Evolutionary conservation across 75 land plant genomes (phyloP), one percentile per base, ranked within the genome.

Genomic region (Adiantum capillusveneris): DNA sequence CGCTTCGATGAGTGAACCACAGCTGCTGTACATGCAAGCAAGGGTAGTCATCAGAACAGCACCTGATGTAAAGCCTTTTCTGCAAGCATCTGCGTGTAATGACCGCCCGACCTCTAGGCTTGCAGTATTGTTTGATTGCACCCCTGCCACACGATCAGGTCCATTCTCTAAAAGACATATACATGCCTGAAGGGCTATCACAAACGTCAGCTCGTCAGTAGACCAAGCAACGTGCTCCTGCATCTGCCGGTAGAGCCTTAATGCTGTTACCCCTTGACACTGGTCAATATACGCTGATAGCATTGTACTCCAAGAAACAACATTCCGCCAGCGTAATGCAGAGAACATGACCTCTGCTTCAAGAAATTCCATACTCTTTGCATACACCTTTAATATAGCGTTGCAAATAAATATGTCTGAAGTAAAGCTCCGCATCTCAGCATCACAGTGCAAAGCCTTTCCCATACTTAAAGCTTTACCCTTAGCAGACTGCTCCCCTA

Each of bases 61-160:
- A 59, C 36, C 49, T 0, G 49, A 59, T 21, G 41, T 25, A 41
- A 37, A 59, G 28, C 80, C 76, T 50, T n/a, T 56, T 60, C 61
- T 68, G 29, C 45, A 3, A 37, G 55, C 50, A 63, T 64, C 34
- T 1, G 49, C 53, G 65, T 72, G 65, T 17, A 73, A 43, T 29
- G 31, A 21, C 50, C 64, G 54, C 20, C 73, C 79, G 17, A 46
- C 22, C 22, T 46, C 50, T n/a, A 18, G 14, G 22, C 6, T 18
- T 46, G 50, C 22, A 6, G 6, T 14, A 2, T 6, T 46, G 17
- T 34, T 34, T 34, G 37, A 9, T 3, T 3, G 50, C 18, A 6
- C 22, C 6, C 50, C 14, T 46, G 12, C 22, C 2, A 46, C 14
- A n/a, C 5, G 50, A 18, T 21, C 3, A 14, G 12, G 6, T 6